Evolutionary conservation across 305 asterid species (phyloP).

Genomic region (Plantago coronopus): DNA sequence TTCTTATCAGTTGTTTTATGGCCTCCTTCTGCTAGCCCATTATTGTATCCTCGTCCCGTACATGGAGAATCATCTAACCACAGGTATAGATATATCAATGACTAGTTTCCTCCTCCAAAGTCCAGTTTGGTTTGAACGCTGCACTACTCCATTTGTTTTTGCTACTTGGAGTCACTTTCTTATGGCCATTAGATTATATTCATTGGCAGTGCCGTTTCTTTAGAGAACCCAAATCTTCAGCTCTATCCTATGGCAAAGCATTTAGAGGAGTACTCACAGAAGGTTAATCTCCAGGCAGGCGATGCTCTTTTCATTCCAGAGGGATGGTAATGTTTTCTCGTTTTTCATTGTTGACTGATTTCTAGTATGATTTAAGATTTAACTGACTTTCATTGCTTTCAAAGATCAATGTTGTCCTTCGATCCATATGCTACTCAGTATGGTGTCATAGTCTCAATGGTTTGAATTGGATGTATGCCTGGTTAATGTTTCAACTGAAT

Average conservation of each 20-base stretch:
- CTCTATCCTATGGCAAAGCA: constrained; percentile 67
- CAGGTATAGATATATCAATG: constrained; percentile 46
- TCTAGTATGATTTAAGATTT: constrained; percentile 16
- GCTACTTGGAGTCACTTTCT: constrained; percentile 20
- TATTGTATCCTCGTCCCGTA: constrained; percentile 72
- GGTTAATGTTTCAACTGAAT: constrained; percentile 11
- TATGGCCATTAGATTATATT: constrained; percentile 19
- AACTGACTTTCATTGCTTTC: constrained; percentile 1
- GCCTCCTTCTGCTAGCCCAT: constrained; percentile 90
- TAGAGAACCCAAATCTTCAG: constrained; percentile 53
- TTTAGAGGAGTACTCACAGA: constrained; percentile 54
- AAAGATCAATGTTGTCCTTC: constrained; percentile 7
- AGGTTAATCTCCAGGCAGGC: constrained; percentile 82
- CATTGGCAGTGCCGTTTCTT: constrained; percentile 56
- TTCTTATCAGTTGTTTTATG: constrained; percentile 67
- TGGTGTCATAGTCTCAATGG: constrained; percentile 4
- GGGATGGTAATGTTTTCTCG: constrained; percentile 65
- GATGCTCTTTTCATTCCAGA: constrained; percentile 95
- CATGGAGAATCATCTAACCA: constrained; percentile 97
- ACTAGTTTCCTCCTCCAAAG: constrained; percentile 1
- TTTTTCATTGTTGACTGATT: constrained; percentile 6
- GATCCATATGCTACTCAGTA: constrained; percentile 18
- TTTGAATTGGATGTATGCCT: constrained; percentile 13
- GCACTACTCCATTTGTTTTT: constrained; percentile 7
- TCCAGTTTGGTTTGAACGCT: constrained; percentile 10